Conservation (phyloP, 1,284 basidiomycete genomes). For the Tausonia pullulans region DNA sequence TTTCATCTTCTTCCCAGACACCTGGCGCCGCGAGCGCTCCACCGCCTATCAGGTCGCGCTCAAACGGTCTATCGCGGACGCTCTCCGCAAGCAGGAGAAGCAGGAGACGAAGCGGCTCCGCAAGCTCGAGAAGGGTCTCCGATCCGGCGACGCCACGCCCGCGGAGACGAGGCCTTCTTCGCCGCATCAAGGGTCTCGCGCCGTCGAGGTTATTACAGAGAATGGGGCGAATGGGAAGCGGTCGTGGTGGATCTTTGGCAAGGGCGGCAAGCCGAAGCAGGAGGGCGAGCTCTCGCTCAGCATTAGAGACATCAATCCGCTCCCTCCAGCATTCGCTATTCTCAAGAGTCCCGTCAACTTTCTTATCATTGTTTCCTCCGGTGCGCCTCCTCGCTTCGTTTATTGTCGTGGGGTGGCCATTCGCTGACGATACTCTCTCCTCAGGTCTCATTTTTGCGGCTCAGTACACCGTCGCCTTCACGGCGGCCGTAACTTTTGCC, state of each 20-base stretch:
- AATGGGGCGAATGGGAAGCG: neutral
- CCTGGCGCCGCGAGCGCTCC: slow-evolving; percentile 69
- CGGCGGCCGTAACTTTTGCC: slow-evolving; percentile 43
- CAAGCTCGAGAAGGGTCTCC: slow-evolving; percentile 20
- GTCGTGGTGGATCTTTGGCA: slow-evolving; percentile 15
- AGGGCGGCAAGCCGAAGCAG: slow-evolving; percentile 19
- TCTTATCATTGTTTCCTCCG: slow-evolving; percentile 54
- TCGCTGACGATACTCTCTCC: neutral
- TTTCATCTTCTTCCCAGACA: slow-evolving; percentile 64
- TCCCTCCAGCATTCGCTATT: slow-evolving; percentile 49
- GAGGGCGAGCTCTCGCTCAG: slow-evolving; percentile 43
- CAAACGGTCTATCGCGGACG: slow-evolving; percentile 28
- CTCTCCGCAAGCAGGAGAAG: slow-evolving; percentile 23
- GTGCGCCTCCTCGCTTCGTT: slow-evolving; percentile 33
- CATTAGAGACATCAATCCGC: slow-evolving; percentile 59
- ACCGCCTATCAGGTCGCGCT: slow-evolving; percentile 55
- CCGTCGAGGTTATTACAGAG: slow-evolving; percentile 1
- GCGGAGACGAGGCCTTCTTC: slow-evolving; percentile 18
- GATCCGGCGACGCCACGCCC: slow-evolving; percentile 19
- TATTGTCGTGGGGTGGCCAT: neutral
- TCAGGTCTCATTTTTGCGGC: slow-evolving; percentile 57
- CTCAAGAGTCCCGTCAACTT: slow-evolving; percentile 55
- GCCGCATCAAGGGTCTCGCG: neutral
- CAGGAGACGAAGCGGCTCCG: slow-evolving; percentile 22
- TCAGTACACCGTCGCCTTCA: slow-evolving; percentile 57